Percentiles rank a stretch among this genome's conserved stretches.
phyloP scores from a whole-genome alignment of 148 eudicot genomes.

The Dysphania ambrosioides region DNA sequence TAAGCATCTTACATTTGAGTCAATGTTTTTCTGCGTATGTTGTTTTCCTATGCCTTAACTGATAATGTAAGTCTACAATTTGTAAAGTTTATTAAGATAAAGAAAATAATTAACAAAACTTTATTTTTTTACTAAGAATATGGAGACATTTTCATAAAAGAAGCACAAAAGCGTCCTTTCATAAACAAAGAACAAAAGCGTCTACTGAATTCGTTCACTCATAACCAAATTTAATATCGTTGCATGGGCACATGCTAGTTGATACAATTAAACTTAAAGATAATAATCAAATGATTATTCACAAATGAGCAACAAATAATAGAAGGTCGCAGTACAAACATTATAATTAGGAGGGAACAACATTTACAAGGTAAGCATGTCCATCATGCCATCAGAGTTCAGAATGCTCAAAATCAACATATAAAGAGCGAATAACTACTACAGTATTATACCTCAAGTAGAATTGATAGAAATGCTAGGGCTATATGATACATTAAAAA shows the following conservation, averaged over 20 bases:
- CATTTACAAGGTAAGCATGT: constrained; percentile 20
- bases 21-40: neutral
- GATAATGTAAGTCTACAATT: neutral
- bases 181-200: too few species aligned
- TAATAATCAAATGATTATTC: too few species aligned
- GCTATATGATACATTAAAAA: constrained; percentile 1
- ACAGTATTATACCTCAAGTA: neutral
- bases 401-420: constrained; percentile 5
- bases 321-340: too few species aligned
- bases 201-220: too few species aligned
- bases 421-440: neutral
- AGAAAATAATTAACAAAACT: neutral
- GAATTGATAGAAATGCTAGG: neutral
- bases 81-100: too few species aligned
- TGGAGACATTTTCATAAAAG: too few species aligned
- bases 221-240: too few species aligned
- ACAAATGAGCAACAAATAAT: too few species aligned
- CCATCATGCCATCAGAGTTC: neutral
- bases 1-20: constrained; percentile 35
- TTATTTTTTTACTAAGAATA: too few species aligned
- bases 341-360: neutral
- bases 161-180: too few species aligned
- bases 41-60: neutral
- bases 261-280: too few species aligned
- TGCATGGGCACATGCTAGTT: too few species aligned